Percentiles rank a stretch among this genome's conserved stretches.
These are phyloP conservation scores for Suhomyces ambrosiae DNA, from an alignment of 1,139 yeast genomes.

Conservation along the genomic window DNA sequence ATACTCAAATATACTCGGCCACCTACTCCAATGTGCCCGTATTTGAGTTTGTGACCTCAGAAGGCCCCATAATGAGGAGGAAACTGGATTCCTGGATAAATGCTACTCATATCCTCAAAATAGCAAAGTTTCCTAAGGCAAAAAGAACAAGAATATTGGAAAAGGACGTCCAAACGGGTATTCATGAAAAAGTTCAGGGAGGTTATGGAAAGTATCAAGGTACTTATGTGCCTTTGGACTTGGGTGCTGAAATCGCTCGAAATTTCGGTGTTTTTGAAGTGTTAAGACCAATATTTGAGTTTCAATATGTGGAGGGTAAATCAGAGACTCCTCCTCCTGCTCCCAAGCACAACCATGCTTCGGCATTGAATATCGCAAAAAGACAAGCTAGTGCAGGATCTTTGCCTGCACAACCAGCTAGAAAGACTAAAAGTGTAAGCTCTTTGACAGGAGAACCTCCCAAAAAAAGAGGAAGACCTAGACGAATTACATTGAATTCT, in stretches of 20 bases:
- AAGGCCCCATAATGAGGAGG: slow-evolving; percentile 84
- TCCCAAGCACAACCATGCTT: slow-evolving; percentile 79
- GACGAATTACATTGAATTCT: slow-evolving; percentile 34
- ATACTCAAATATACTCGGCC: slow-evolving; percentile 67
- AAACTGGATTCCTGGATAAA: slow-evolving; percentile 80
- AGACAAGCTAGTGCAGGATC: slow-evolving; percentile 32
- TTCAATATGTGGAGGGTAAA: slow-evolving; percentile 55
- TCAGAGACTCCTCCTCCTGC: slow-evolving; percentile 77
- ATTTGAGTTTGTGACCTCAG: slow-evolving; percentile 67
- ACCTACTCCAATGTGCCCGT: slow-evolving; percentile 82
- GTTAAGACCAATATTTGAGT: slow-evolving; percentile 70
- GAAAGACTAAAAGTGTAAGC: slow-evolving; percentile 27
- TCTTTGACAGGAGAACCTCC: slow-evolving; percentile 35
- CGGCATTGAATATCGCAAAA: slow-evolving; percentile 53
- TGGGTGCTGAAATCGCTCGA: slow-evolving; percentile 58
- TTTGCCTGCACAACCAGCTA: slow-evolving; percentile 20
- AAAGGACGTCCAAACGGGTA: slow-evolving; percentile 81
- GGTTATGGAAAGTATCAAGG: slow-evolving; percentile 96
- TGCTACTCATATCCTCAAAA: slow-evolving; percentile 86
- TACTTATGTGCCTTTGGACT: slow-evolving; percentile 80
- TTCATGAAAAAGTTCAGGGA: slow-evolving; percentile 91
- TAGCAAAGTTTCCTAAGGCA: slow-evolving; percentile 86
- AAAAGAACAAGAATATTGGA: slow-evolving; percentile 83
- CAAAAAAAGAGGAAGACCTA: slow-evolving; percentile 52
- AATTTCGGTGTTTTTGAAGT: slow-evolving; percentile 72